These are phyloP conservation scores for Clitopilus hobsonii DNA, from an alignment of 768 basidiomycete genomes.

Conservation along the genomic window DNA sequence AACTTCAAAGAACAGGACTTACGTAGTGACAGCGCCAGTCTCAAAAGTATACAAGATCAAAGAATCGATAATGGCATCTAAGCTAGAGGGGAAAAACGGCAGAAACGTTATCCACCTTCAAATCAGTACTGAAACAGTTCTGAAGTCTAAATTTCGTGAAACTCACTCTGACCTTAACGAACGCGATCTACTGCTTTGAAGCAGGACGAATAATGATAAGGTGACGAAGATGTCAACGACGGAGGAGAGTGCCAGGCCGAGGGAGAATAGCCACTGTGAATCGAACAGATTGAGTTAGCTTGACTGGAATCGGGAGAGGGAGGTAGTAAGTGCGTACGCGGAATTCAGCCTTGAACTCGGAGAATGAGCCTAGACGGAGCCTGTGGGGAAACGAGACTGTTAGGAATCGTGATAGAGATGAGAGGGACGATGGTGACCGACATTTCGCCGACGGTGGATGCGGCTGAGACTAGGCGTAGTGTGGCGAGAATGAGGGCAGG, in stretches of 20 bases:
- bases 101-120: neutral
- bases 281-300: neutral
- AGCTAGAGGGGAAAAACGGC: slow-evolving; percentile 17
- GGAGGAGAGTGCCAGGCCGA: slow-evolving; percentile 46
- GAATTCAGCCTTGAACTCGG: neutral
- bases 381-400: slow-evolving; percentile 10
- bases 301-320: neutral
- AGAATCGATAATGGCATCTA: slow-evolving; percentile 42
- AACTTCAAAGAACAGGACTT: neutral
- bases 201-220: slow-evolving; percentile 34
- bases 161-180: slow-evolving; percentile 28
- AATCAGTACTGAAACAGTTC: neutral
- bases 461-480: neutral
- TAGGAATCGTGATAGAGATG: neutral
- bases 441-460: slow-evolving; percentile 5
- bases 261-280: slow-evolving; percentile 48
- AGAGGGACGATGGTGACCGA: slow-evolving; percentile 10
- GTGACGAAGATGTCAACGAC: slow-evolving; percentile 47
- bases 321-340: neutral
- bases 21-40: slow-evolving; percentile 48
- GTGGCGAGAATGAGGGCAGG: slow-evolving; percentile 2
- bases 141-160: neutral
- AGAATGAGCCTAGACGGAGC: slow-evolving; percentile 8
- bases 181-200: slow-evolving; percentile 32
- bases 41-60: slow-evolving; percentile 49